Conservation (phyloP, 1,284 basidiomycete species). For the Xerocomus alliaceus region DNA sequence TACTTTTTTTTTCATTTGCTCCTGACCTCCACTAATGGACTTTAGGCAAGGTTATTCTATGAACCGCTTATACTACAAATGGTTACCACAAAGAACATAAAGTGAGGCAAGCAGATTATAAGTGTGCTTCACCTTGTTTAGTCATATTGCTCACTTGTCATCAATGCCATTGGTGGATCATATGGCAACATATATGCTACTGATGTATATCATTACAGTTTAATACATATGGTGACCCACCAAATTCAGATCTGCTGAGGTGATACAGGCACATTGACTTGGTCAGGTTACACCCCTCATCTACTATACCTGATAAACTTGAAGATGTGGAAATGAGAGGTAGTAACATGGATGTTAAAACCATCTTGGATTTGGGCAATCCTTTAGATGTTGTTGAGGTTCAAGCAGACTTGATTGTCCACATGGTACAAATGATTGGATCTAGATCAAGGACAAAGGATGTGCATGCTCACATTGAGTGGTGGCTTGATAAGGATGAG, state of each 20-base stretch:
- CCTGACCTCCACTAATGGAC: neutral
- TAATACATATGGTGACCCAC: conserved; percentile 96
- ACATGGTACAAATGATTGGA: conserved; percentile 45
- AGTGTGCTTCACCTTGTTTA: conserved; percentile 36
- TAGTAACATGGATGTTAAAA: neutral
- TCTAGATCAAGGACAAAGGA: conserved; percentile 24
- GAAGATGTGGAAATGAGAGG: conserved; percentile 26
- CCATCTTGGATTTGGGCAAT: conserved; percentile 56
- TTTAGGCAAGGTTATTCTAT: conserved; percentile 84
- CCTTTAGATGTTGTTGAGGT: conserved; percentile 90
- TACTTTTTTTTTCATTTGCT: neutral
- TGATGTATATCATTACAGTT: conserved; percentile 60
- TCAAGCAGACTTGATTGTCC: conserved; percentile 78
- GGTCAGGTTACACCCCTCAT: conserved; percentile 52
- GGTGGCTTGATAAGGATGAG: conserved; percentile 88
- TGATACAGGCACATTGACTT: conserved; percentile 94
- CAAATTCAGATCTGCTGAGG: conserved; percentile 93
- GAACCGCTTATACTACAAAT: conserved; percentile 78
- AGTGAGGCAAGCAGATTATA: conserved; percentile 88
- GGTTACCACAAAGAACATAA: conserved; percentile 80
- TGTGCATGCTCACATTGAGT: conserved; percentile 73
- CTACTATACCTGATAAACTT: conserved; percentile 45
- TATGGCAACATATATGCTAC: too few species aligned
- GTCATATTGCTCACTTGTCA: too few species aligned
- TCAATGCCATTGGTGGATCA: neutral